Evolutionary conservation across 2,329 filamentous ascomycete species (phyloP), one percentile per base, ranked within the genome.

Genomic region (Podosphaera xanthii): DNA sequence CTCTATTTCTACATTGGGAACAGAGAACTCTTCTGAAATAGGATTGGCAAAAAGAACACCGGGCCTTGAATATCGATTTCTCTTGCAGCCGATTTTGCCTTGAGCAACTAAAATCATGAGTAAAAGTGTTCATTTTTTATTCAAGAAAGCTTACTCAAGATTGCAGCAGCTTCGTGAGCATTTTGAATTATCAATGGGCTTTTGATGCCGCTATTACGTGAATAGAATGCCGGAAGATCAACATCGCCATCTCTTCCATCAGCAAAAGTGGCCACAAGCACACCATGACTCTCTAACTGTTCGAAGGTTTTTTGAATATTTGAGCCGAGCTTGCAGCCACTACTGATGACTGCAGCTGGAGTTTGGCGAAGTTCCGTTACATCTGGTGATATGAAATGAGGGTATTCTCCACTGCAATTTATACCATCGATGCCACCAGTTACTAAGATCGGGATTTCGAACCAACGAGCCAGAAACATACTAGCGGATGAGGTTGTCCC

Each of bases 351-450:
- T 34, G 90, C 84, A 58, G 98, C 84, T 9, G 87, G 81, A 6
- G 90, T 96, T 60, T 89, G 79, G 14, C 92, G 90, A 57, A 98
- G 79, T 75, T 97, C 92, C 3, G 87, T 96, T 61, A 98, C 76
- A 71, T 98, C 92, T 48, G 92, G 91, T 61, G 91, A 97, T 62
- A 98, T 81, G 69, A 98, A 92, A 82, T 97, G 84, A 6, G 85
- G 86, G 64, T 78, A 78, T 69, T 96, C 84, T 55, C 83, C 92
- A 59, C 87, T 90, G 52, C 90, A 82, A 71, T 98, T 92, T 33
- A 98, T 92, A 61, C 92, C 92, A 59, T 92, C 91, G 3, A 98
- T 80, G 10, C 92, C 92, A 53, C 92, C 92, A 4, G 92, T 98
- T 34, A 89, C 92, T 71, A 98, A 96, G 57, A 98, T 80, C 63